Conservation (phyloP, 768 basidiomycete species). For the Tephrocybe sp. region DNA sequence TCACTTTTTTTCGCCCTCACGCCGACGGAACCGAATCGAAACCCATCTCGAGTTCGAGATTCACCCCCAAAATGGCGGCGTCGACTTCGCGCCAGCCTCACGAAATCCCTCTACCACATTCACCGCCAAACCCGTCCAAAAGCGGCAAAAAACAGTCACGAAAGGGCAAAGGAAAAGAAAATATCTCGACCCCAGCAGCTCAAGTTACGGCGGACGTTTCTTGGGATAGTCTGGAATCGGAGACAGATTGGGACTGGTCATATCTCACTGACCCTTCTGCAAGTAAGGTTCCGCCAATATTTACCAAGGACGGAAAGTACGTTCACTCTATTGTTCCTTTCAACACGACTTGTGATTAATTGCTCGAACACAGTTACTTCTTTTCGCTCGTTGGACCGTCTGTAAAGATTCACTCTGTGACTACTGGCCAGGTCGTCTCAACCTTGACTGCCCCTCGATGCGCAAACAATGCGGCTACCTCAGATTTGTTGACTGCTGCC, state of each 20-base stretch:
- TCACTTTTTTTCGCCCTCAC: conserved; percentile 30
- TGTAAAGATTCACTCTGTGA: conserved; percentile 82
- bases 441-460: conserved; percentile 62
- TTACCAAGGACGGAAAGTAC: conserved; percentile 88
- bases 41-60: conserved; percentile 9
- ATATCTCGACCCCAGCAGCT: conserved; percentile 18
- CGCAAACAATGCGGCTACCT: conserved; percentile 32
- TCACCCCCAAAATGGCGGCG: conserved; percentile 37
- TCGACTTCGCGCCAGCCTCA: conserved; percentile 41
- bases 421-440: conserved; percentile 78
- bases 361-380: conserved; percentile 64
- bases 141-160: conserved; percentile 29
- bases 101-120: conserved; percentile 31
- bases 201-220: conserved; percentile 15
- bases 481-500: conserved; percentile 67
- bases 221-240: conserved; percentile 27
- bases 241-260: conserved; percentile 62
- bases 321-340: conserved; percentile 1
- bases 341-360: background rate
- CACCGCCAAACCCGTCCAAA: conserved; percentile 22
- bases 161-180: conserved; percentile 52
- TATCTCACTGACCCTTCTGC: conserved; percentile 68
- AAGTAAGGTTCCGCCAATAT: conserved; percentile 69
- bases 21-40: too few species aligned
- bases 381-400: conserved; percentile 81